phyloP scores from a whole-genome alignment of 345 rosid genomes.

The Gossypium stocksii region DNA sequence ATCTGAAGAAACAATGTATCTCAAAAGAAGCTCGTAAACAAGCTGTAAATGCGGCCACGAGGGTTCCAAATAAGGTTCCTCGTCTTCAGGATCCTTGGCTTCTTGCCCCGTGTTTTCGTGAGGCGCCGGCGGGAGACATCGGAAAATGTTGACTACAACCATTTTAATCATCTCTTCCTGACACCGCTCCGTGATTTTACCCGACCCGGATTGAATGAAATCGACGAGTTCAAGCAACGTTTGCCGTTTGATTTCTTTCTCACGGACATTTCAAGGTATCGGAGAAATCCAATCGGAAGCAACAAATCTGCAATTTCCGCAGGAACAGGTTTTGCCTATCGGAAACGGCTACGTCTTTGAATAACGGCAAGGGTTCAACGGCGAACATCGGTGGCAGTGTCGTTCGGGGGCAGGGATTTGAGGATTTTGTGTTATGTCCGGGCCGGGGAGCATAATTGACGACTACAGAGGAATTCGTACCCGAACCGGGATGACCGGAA shows the following conservation, averaged over 20 bases:
- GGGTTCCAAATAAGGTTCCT: constrained; percentile 76
- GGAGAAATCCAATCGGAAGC: constrained; percentile 69
- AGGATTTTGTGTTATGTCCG: constrained; percentile 12
- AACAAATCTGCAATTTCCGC: constrained; percentile 70
- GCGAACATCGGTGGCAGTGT: constrained; percentile 50
- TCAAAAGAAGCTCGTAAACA: constrained; percentile 66
- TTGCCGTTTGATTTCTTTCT: constrained; percentile 82
- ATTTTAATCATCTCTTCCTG: constrained; percentile 81
- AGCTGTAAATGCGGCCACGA: constrained; percentile 92
- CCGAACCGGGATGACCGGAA: constrained; percentile 36
- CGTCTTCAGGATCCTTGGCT: constrained; percentile 68
- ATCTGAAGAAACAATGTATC: constrained; percentile 74
- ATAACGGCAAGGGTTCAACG: constrained; percentile 62
- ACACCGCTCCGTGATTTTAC: constrained; percentile 59
- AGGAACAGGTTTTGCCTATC: constrained; percentile 62
- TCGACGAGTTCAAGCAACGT: constrained; percentile 73
- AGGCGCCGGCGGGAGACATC: constrained; percentile 71
- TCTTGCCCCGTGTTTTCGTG: constrained; percentile 81
- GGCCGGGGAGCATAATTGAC: constrained; percentile 63
- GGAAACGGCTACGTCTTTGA: constrained; percentile 53
- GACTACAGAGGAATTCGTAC: constrained; percentile 37
- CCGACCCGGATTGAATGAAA: constrained; percentile 67
- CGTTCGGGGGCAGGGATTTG: constrained; percentile 20
- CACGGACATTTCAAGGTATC: constrained; percentile 50
- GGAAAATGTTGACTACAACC: constrained; percentile 61